These are phyloP conservation scores for Rutidosis leptorrhynchoides DNA, from an alignment of 129 eudicot species.

Conservation along the genomic window DNA sequence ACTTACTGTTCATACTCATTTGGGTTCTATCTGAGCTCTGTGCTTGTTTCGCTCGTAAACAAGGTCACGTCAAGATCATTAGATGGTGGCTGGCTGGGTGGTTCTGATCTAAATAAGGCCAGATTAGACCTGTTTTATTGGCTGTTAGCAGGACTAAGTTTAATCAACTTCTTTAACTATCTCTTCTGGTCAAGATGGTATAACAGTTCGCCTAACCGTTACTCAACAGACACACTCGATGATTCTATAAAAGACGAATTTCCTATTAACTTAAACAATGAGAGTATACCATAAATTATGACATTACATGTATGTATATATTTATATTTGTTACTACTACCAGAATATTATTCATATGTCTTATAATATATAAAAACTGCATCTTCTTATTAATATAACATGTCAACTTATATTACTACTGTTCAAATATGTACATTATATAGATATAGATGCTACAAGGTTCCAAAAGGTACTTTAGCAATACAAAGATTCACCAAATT, in stretches of 20 bases:
- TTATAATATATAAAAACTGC: no score
- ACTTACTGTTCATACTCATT: constrained; percentile 95
- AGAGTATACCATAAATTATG: background rate
- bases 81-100: constrained; percentile 65
- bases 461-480: constrained; percentile 20
- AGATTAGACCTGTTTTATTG: constrained; percentile 79
- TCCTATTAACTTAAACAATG: background rate
- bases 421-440: constrained; percentile 6
- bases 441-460: constrained; percentile 17
- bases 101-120: constrained; percentile 64
- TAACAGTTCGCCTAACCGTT: background rate
- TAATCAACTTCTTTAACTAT: constrained; percentile 63
- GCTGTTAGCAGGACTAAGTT: constrained; percentile 66
- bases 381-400: no score
- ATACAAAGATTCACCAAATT: constrained; percentile 21
- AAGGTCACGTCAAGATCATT: constrained; percentile 46
- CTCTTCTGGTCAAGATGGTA: constrained; percentile 78
- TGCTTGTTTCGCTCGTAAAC: constrained; percentile 67
- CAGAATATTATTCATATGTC: background rate
- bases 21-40: constrained; percentile 75
- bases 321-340: background rate
- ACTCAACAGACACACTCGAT: background rate
- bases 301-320: background rate
- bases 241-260: background rate
- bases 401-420: background rate